phyloP scores from a whole-genome alignment of 805 yeast genomes.

The Yarrowia keelungensis region DNA sequence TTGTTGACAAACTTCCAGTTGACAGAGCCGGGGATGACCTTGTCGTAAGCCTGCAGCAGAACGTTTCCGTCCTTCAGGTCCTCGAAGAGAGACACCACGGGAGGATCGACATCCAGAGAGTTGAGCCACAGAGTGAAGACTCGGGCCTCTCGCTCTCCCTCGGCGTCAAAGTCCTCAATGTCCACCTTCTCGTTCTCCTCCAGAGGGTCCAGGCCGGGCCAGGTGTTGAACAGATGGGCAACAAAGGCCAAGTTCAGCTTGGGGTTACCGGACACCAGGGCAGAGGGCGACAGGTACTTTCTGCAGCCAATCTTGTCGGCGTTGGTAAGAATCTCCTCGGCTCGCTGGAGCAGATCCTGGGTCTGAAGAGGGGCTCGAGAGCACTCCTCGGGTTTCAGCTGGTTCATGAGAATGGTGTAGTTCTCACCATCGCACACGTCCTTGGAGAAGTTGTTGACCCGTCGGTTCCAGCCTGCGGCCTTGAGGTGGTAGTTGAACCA shows the following conservation, averaged over 20 bases:
- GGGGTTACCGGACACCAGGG: constrained; percentile 95
- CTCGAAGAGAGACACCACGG: constrained; percentile 88
- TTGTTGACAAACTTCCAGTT: constrained; percentile 81
- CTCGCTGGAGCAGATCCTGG: constrained; percentile 74
- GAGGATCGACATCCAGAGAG: constrained; percentile 94
- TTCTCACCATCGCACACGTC: constrained; percentile 96
- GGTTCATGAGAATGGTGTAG: constrained; percentile 87
- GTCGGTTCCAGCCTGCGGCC: constrained; percentile 87
- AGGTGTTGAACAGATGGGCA: constrained; percentile 94
- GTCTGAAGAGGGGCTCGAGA: constrained; percentile 84
- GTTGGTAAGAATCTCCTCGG: constrained; percentile 81
- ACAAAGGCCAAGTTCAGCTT: constrained; percentile 96
- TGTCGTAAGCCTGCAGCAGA: constrained; percentile 90
- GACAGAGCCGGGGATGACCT: constrained; percentile 93
- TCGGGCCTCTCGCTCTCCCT: constrained; percentile 99
- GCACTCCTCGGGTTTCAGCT: constrained; percentile 83
- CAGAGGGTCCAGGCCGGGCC: constrained; percentile 95
- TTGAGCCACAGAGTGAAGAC: constrained; percentile 98
- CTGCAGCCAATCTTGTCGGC: constrained; percentile 93
- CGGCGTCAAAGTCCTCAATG: constrained; percentile 98
- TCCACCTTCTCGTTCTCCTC: constrained; percentile 90
- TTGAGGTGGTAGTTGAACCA: constrained; percentile 98
- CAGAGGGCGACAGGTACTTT: constrained; percentile 91
- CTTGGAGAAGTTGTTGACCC: constrained; percentile 82
- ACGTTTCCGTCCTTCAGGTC: constrained; percentile 93